Base-by-base conservation (phyloP, 75 land plant species). In the Chamaecyparis obtusa region DNA sequence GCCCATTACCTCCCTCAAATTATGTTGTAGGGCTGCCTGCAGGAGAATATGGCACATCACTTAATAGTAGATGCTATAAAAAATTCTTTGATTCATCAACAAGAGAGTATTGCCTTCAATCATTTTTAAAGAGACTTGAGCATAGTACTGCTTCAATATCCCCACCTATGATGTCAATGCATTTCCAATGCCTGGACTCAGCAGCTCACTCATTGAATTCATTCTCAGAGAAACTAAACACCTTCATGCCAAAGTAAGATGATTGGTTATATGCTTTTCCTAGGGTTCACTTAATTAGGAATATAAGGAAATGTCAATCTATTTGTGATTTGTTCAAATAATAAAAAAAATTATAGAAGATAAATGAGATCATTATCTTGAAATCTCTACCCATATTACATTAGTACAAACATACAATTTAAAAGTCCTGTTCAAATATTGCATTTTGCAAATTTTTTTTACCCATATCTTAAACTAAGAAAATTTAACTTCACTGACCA, bases 151-250 rank as follows among this genome's bases (percentile, higher is more conserved):
- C 79, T 91, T 91, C 84, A 98, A 98, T 91, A 88, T 92, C 24
- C 94, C 93, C 56, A 92, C 99, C 9, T 98, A 98, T 87, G 92
- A 96, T 87, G 87, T 87, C 32, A 87, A 92, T 86, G 87, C 89
- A 48, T 96, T 96, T 74, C 9, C 88, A 27, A 89, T 96, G 86
- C 93, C 94, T 87, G 96, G 94, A 9, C 94, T 91, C 80, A 54
- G 90, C 64, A 96, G 97, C 37, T 96, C 97, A 80, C 93, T 98
- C 86, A 89, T 98, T 35, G 95, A 98, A 86, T 96, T 44, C 87
- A 93, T 96, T 87, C 90, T 98, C 74, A 94, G 79, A 82, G 98
- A 96, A 89, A 98, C 97, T n/a, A 96, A 96, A 89, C 92, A 82
- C 86, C 94, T 98, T 85, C 97, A 98, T 92, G 97, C 95, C 56